phyloP scores from a whole-genome alignment of 1,139 yeast species.

The Diutina ranongensis region DNA sequence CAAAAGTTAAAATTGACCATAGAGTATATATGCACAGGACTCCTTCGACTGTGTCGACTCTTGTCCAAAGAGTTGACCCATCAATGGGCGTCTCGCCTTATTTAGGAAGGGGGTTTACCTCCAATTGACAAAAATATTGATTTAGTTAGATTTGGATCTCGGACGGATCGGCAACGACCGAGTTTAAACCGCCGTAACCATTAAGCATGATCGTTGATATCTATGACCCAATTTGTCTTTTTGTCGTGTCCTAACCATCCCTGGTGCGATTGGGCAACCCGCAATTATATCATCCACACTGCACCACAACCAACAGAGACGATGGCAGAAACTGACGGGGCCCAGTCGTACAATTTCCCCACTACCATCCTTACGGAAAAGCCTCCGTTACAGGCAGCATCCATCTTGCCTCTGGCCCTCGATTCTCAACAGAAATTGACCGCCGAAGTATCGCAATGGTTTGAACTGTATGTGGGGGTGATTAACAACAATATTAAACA shows the following conservation, averaged over 20 bases:
- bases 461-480: not conserved
- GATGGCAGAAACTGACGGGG: conserved; percentile 2
- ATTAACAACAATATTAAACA: not conserved
- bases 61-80: no score
- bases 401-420: conserved; percentile 3
- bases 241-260: not conserved
- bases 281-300: not conserved
- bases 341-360: conserved; percentile 6
- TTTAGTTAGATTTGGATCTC: no score
- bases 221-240: no score
- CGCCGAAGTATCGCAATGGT: conserved; percentile 3
- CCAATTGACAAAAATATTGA: no score
- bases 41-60: no score
- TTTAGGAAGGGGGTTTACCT: no score
- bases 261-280: not conserved
- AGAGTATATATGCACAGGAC: no score
- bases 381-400: conserved; percentile 3
- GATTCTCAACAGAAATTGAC: conserved; percentile 2
- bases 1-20: no score
- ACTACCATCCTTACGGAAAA: conserved; percentile 4
- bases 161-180: no score
- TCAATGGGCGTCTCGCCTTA: no score
- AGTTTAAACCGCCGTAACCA: no score
- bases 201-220: no score
- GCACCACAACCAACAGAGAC: not conserved